phyloP scores from a whole-genome alignment of 2,329 filamentous ascomycete species.

The Lachnellula subtilissima region DNA sequence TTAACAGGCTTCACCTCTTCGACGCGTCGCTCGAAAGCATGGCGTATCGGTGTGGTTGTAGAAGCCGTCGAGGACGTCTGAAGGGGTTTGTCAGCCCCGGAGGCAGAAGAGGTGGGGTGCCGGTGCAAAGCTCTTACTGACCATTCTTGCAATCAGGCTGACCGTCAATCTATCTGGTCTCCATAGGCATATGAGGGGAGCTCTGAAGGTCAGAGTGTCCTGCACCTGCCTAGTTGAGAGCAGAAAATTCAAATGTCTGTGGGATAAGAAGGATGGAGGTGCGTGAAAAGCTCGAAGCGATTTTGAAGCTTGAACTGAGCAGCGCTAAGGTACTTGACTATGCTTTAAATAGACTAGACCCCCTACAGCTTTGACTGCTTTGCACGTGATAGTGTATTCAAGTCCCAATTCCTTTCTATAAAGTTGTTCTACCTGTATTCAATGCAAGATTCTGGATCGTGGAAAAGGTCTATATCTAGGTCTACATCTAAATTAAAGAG shows the following conservation, averaged over 20 bases:
- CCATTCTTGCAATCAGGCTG: constrained; percentile 26
- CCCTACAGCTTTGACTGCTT: too few relatives aligned
- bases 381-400: too few relatives aligned
- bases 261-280: not conserved
- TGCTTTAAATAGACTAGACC: too few relatives aligned
- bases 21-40: constrained; percentile 71
- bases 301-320: too few relatives aligned
- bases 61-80: constrained; percentile 45
- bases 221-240: not conserved
- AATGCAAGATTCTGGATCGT: too few relatives aligned
- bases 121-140: constrained; percentile 10
- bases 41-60: constrained; percentile 55
- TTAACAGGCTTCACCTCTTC: constrained; percentile 84
- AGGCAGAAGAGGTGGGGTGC: not conserved
- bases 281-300: not conserved
- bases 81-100: constrained; percentile 9
- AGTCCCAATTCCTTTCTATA: too few relatives aligned
- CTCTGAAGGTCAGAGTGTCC: not conserved
- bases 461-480: too few relatives aligned
- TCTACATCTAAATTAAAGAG: too few relatives aligned
- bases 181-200: constrained; percentile 13
- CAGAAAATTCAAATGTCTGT: not conserved
- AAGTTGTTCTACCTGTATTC: too few relatives aligned
- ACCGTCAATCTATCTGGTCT: constrained; percentile 13
- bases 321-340: too few relatives aligned